Base-by-base conservation (phyloP, 192 early-diverging fungal species). In the Funneliformis mosseae region DNA sequence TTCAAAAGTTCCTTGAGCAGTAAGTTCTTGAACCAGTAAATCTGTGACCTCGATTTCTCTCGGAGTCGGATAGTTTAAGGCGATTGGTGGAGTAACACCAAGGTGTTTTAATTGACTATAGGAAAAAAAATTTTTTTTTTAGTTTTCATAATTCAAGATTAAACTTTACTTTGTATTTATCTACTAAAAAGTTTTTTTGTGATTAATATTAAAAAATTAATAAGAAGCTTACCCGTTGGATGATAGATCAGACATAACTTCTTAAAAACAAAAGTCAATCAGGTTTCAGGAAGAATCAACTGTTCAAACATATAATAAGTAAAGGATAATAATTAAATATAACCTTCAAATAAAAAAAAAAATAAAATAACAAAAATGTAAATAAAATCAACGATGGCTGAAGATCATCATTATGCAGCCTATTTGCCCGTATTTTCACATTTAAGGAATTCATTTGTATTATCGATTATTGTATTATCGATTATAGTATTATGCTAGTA, bases 11-110 rank as follows among this genome's bases (percentile, higher is more conserved):
- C 93, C 93, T 77, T 93, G 89, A 9, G 85, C 89, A 55, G 89
- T 89, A 59, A 99, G 87, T 3, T 94, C 90, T 63, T 90, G 84
- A 1, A 95, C 80, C 8, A 99, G 86, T 8, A 84, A 83, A 39
- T 92, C 89, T 7, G 96, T 94, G 63, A 91, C 84, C n/a, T 88
- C 87, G 28, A 91, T 63, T 78, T 99, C 96, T 38, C 85, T 83
- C 48, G 77, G 83, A 27, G 90, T 94, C 23, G 97, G 94, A 21
- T 63, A 42, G 18, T 78, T 85, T 12, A 78, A 74, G 66, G 92
- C 93, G 63, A 97, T 93, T 8, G 96, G 95, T 39, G 89, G 88
- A 6, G 97, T 98, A 42, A 98, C 92, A 18, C 96, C 96, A 41
- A 92, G 85, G 46, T 88, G 83, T 59, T 81, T 84, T 45, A 85